phyloP scores from a whole-genome alignment of 2,329 filamentous ascomycete genomes.

The Colletotrichum tofieldiae region DNA sequence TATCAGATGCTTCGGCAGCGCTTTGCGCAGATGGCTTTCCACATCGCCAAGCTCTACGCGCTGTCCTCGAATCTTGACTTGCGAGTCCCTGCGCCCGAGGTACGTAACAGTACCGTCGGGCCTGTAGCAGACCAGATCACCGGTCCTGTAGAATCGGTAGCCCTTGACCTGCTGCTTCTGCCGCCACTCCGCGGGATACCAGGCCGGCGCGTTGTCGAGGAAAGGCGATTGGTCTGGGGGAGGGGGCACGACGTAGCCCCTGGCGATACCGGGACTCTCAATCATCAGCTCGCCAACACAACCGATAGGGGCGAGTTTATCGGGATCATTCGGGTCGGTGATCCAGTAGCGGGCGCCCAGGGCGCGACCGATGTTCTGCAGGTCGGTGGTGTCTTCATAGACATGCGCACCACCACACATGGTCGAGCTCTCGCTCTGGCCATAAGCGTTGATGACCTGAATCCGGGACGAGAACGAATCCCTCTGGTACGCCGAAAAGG shows the following conservation, averaged over 20 bases:
- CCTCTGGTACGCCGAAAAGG: constrained; percentile 42
- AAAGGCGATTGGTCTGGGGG: constrained; percentile 12
- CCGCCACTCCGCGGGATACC: constrained; percentile 15
- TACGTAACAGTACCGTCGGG: constrained; percentile 32
- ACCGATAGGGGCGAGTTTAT: constrained; percentile 13
- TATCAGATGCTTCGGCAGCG: neutral
- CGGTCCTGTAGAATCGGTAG: constrained; percentile 33
- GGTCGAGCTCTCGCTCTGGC: constrained; percentile 46
- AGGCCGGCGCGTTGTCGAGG: constrained; percentile 3
- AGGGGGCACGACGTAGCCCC: constrained; percentile 17
- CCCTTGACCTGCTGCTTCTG: neutral
- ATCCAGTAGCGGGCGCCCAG: constrained; percentile 15
- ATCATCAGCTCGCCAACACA: constrained; percentile 23
- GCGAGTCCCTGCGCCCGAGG: constrained; percentile 42
- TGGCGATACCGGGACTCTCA: constrained; percentile 14
- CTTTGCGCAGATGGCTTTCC: constrained; percentile 39
- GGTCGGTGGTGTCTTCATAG: constrained; percentile 6
- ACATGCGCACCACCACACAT: neutral
- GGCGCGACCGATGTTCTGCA: constrained; percentile 20
- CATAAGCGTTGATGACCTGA: constrained; percentile 46
- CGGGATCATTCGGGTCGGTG: neutral
- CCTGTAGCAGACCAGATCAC: constrained; percentile 30
- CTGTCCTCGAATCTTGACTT: constrained; percentile 49
- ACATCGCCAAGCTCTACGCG: constrained; percentile 50
- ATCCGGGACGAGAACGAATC: constrained; percentile 41